Conservation (phyloP, 2,329 filamentous ascomycete genomes). For the Phaeophleospora eucalypticola region DNA sequence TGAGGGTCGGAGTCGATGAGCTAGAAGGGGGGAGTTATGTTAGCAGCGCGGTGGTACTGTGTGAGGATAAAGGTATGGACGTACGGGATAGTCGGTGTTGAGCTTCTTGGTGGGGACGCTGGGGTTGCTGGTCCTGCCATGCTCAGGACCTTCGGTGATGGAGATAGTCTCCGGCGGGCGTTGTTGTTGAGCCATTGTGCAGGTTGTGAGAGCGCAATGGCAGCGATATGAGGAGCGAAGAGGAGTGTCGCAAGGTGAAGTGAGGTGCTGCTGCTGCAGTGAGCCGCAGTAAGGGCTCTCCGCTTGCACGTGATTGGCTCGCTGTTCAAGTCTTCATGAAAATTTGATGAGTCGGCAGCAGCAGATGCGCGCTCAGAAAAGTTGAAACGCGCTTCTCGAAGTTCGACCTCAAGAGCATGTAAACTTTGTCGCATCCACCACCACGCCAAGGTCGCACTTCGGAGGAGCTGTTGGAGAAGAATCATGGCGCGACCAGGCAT, state of each 20-base stretch:
- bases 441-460: not conserved
- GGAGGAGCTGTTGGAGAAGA: not conserved
- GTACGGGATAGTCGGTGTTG: slow-evolving; percentile 80
- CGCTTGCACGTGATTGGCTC: not conserved
- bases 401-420: not conserved
- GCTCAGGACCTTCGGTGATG: slow-evolving; percentile 27
- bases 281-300: not conserved
- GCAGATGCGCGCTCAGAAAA: not conserved
- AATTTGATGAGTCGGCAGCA: not conserved
- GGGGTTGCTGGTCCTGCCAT: slow-evolving; percentile 27
- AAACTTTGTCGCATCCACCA: not conserved
- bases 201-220: slow-evolving; percentile 10
- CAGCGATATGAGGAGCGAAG: not conserved
- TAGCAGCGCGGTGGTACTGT: slow-evolving; percentile 1
- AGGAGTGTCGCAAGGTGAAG: not conserved
- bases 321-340: not conserved
- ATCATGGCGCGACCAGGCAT: slow-evolving; percentile 55
- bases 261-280: slow-evolving; percentile 4
- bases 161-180: slow-evolving; percentile 18
- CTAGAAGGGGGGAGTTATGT: slow-evolving; percentile 50
- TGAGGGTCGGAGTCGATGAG: slow-evolving; percentile 99
- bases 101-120: slow-evolving; percentile 68
- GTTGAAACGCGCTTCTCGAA: not conserved
- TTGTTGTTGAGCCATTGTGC: slow-evolving; percentile 21
- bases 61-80: slow-evolving; percentile 1